Base-by-base conservation (phyloP, 208 protist genomes). In the Herpetomonas samuelpessoai region DNA sequence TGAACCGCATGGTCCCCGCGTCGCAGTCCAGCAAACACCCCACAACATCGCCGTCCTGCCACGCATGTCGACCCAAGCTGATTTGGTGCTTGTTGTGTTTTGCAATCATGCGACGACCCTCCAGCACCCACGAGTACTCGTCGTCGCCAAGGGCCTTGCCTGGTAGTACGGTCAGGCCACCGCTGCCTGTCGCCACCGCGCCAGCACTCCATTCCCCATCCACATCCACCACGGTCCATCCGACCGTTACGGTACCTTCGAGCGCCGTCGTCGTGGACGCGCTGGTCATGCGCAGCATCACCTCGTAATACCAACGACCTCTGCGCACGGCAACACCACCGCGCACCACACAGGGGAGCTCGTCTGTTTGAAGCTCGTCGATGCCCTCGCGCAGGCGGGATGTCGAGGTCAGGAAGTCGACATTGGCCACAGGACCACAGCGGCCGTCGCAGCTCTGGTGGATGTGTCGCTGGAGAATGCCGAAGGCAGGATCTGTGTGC, bases 261-360 rank as follows among this genome's bases (percentile, higher is more conserved):
- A 59, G 51, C 45, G 63, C 63, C 26, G 69, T 55, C 7, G 66
- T 74, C 25, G 60, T 65, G 85, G 85, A 92, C 19, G 84, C 88
- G 19, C 90, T 60, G 50, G 72, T 79, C 21, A 91, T 66, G 9
- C 67, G 72, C 35, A 93, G 29, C 1, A 76, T 58, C 24, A 93
- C 77, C 63, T 97, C 92, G 59, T 87, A 97, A 76, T 97, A 97
- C 92, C 92, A 97, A 31, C 71, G 57, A 2, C 92, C 92, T 2
- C 52, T 41, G 12, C 62, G 68, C n/a, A 95, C 84, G 26, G 62
- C 70, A n/a, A 93, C 91, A 29, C 58, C 90, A 49, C 76, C 88
- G 24, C 76, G 59, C 16, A 91, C 65, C 54, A 91, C 62, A 38
- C 80, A 85, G 1, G 79, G 57, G 38, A 69, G 68, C n/a, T 89